Conservation (phyloP, 371 early-diverging fungal species). For the Mortierella sp. region DNA sequence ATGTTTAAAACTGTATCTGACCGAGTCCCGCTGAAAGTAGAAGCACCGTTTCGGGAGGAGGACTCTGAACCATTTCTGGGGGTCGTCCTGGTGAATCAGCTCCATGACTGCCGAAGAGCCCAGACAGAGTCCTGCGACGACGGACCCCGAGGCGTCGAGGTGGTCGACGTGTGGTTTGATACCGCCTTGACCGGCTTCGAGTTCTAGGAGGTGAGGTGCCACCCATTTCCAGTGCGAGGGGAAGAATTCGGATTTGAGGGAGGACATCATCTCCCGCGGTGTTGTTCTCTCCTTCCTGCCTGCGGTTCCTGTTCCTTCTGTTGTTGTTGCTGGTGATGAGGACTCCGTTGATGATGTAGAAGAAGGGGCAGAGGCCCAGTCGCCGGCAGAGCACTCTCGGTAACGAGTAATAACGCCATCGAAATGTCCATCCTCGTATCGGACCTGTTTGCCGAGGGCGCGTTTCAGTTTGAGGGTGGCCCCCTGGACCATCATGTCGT, state of each 20-base stretch:
- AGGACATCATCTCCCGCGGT: slow-evolving; percentile 33
- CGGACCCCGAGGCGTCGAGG: slow-evolving; percentile 66
- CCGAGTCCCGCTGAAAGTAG: slow-evolving; percentile 65
- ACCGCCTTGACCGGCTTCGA: slow-evolving; percentile 60
- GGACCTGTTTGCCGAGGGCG: slow-evolving; percentile 55
- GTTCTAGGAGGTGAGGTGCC: slow-evolving; percentile 60
- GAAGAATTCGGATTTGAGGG: slow-evolving; percentile 49
- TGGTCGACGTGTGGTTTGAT: slow-evolving; percentile 74
- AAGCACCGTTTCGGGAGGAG: slow-evolving; percentile 62
- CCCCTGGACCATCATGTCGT: slow-evolving; percentile 57
- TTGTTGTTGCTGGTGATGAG: background rate
- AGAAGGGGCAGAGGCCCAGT: slow-evolving; percentile 40
- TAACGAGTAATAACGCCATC: slow-evolving; percentile 68
- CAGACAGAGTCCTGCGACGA: slow-evolving; percentile 69
- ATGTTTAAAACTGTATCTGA: slow-evolving; percentile 67
- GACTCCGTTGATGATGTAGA: background rate
- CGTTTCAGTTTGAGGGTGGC: slow-evolving; percentile 64
- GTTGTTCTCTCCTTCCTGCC: slow-evolving; percentile 19
- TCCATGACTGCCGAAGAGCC: slow-evolving; percentile 66
- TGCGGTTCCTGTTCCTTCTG: background rate
- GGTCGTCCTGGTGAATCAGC: slow-evolving; percentile 60
- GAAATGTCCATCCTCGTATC: slow-evolving; percentile 66
- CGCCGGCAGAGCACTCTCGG: slow-evolving; percentile 59
- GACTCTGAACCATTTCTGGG: slow-evolving; percentile 57
- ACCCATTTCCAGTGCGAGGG: slow-evolving; percentile 53